These are phyloP conservation scores for Scedosporium dehoogii DNA, from an alignment of 2,329 filamentous ascomycete species.

Conservation along the genomic window DNA sequence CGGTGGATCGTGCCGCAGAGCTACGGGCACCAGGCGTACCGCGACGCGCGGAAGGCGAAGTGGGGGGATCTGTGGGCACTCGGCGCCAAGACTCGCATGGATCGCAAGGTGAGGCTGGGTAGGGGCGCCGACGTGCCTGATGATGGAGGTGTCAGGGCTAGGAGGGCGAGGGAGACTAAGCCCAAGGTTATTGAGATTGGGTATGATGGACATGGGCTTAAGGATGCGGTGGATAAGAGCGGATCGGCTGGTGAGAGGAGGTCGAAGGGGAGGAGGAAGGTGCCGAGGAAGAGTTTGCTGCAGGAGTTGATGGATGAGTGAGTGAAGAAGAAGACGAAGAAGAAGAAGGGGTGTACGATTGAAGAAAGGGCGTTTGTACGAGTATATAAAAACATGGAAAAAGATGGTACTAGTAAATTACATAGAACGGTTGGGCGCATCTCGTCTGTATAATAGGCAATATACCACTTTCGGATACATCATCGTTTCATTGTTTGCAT, in stretches of 20 bases:
- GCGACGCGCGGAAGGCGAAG: slow-evolving; percentile 76
- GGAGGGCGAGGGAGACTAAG: slow-evolving; percentile 24
- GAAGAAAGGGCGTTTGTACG: neutral
- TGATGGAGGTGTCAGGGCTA: slow-evolving; percentile 36
- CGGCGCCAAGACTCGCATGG: slow-evolving; percentile 76
- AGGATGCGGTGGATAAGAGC: slow-evolving; percentile 14
- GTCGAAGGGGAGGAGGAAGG: slow-evolving; percentile 8
- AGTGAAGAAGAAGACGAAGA: neutral
- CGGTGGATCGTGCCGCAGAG: slow-evolving; percentile 86
- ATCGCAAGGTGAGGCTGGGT: slow-evolving; percentile 52
- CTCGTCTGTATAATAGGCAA: neutral
- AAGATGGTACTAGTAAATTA: neutral
- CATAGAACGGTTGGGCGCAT: neutral
- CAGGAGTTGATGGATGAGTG: slow-evolving; percentile 5
- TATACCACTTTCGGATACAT: neutral
- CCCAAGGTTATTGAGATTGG: slow-evolving; percentile 22
- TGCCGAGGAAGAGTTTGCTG: slow-evolving; percentile 5
- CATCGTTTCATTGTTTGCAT: neutral
- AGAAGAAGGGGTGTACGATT: neutral
- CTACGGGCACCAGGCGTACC: slow-evolving; percentile 73
- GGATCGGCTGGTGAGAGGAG: slow-evolving; percentile 2
- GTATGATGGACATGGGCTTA: slow-evolving; percentile 16
- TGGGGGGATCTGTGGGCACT: slow-evolving; percentile 97
- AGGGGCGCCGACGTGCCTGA: slow-evolving; percentile 25
- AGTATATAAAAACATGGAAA: neutral